These are phyloP conservation scores for Xylariaceae sp. DNA, from an alignment of 2,329 filamentous ascomycete species.

Conservation along the genomic window DNA sequence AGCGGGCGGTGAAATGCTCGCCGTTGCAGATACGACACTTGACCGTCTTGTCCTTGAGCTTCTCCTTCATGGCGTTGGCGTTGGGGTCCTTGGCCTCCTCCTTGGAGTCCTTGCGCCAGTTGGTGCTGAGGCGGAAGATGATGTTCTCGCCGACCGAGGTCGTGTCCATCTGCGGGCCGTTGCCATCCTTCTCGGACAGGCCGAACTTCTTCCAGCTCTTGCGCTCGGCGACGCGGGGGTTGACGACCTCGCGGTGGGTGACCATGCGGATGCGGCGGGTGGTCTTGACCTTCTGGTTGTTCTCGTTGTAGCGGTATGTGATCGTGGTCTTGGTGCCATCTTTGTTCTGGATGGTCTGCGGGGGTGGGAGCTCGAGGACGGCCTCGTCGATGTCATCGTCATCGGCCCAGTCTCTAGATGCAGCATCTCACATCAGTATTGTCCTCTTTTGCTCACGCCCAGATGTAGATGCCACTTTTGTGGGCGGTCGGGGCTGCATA, in stretches of 20 bases:
- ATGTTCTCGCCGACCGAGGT: conserved; percentile 97
- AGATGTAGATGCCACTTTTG: too few relatives aligned
- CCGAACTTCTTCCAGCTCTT: conserved; percentile 94
- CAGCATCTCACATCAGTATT: conserved; percentile 2
- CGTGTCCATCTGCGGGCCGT: conserved; percentile 82
- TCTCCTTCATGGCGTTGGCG: conserved; percentile 70
- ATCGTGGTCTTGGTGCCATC: conserved; percentile 97
- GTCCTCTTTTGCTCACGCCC: too few relatives aligned
- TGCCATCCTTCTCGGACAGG: conserved; percentile 75
- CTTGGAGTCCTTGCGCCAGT: conserved; percentile 89
- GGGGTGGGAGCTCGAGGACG: conserved; percentile 66
- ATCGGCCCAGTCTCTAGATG: conserved; percentile 79
- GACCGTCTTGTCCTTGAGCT: conserved; percentile 98
- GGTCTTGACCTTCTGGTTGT: conserved; percentile 94
- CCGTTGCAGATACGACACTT: conserved; percentile 99
- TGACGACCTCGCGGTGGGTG: conserved; percentile 87
- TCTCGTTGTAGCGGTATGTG: conserved; percentile 84
- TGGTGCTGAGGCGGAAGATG: conserved; percentile 85
- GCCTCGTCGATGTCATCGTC: conserved; percentile 83
- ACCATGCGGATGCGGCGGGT: conserved; percentile 93
- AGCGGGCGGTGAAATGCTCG: conserved; percentile 98
- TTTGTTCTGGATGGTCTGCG: conserved; percentile 92
- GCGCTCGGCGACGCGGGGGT: conserved; percentile 93
- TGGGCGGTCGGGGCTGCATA: conserved; percentile 1
- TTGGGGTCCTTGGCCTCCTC: conserved; percentile 72